Evolutionary conservation across 441 rosid genomes (phyloP), one percentile per base, ranked within the genome.

Genomic region (Sinapis alba): DNA sequence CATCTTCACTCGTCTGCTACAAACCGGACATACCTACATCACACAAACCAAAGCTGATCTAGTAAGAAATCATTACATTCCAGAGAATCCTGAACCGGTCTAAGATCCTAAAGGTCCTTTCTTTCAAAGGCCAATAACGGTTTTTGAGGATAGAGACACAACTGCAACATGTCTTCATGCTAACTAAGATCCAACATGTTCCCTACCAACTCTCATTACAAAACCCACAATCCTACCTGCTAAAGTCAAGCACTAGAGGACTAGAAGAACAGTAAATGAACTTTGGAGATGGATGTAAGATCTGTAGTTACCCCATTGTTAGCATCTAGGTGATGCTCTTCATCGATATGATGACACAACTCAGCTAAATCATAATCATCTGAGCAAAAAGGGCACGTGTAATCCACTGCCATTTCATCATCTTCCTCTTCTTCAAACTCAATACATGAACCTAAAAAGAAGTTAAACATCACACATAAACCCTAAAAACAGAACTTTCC

Each of bases 341-440:
- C 89, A 7, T 86, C 87, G 53, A 89, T 81, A 76, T 87, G 94
- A 62, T 84, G 83, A 63, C 90, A 84, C 75, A 89, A 79, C 73
- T 84, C 88, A 68, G 83, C 70, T 53, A 86, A 81, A 81, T 89
- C 91, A 62, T 82, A 87, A 76, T 83, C 89, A 74, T 87, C 94
- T 4, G 87, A 75, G 79, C 94, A 84, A 73, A 86, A 85, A 12
- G 88, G 91, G 73, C 94, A 89, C 0, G 80, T 4, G 80, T 84
- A 89, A 32, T 89, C 86, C 64, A 80, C 80, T 66, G 36, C 75
- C 69, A 84, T 69, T 15, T 77, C 78, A 8, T 81, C 66, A 34
- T 62, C 87, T 59, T 65, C 90, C 68, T 81, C 86, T 56, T 86
- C 85, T 70, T 89, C 94, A n/a, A n/a, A n/a, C n/a, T n/a, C n/a